Conservation (phyloP, 1,284 basidiomycete genomes). For the Rhizoctonia solani region DNA sequence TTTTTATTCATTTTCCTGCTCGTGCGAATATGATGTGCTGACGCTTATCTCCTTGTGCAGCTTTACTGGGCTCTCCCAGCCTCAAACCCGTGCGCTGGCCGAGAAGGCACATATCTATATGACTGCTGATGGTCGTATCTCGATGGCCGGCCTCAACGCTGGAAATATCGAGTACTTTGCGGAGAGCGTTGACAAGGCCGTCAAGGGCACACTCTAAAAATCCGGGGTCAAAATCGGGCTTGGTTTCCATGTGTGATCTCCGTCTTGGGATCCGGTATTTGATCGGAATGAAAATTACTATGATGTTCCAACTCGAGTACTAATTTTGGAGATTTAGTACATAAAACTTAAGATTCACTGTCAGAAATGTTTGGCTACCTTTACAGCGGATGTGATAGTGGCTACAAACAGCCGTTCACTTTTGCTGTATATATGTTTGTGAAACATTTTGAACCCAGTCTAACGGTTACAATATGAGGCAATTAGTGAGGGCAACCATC, state of each 20-base stretch:
- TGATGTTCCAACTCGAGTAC: too few relatives aligned
- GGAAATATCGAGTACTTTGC: constrained; percentile 92
- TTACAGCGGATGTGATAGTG: too few relatives aligned
- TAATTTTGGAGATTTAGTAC: too few relatives aligned
- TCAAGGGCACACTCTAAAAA: constrained; percentile 72
- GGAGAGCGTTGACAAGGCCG: constrained; percentile 79
- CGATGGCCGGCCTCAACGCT: constrained; percentile 93
- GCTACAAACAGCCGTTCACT: too few relatives aligned
- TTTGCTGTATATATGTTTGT: too few relatives aligned
- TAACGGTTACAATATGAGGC: too few relatives aligned
- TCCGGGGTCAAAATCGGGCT: neutral
- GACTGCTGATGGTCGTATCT: constrained; percentile 88
- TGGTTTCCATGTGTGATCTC: too few relatives aligned
- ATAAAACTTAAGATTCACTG: too few relatives aligned
- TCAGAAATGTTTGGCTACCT: too few relatives aligned
- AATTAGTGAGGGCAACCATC: too few relatives aligned
- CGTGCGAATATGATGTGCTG: neutral
- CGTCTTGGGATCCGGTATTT: neutral
- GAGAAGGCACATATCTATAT: constrained; percentile 95
- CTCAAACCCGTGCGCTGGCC: constrained; percentile 85
- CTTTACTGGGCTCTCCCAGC: constrained; percentile 83
- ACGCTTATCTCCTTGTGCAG: constrained; percentile 48
- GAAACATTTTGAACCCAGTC: too few relatives aligned
- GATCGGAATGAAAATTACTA: neutral
- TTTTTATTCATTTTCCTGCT: too few relatives aligned